Evolutionary conservation across 176 grass and related monocot species (phyloP).

Genomic region (Guadua angustifolia): DNA sequence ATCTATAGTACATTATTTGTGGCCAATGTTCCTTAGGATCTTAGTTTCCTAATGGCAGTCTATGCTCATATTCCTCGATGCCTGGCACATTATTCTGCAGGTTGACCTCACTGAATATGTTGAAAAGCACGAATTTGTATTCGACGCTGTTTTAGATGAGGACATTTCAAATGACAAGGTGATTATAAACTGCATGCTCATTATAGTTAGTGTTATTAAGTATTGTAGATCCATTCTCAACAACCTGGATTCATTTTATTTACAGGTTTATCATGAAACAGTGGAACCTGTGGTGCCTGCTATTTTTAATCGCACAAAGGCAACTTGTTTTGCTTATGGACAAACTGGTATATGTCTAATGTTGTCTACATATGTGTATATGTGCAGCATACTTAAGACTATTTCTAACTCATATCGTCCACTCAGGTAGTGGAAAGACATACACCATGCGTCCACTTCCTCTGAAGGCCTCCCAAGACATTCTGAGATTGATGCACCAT

Average conservation of each 20-base stretch:
- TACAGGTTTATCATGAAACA: slow-evolving; percentile 92
- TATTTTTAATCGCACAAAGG: slow-evolving; percentile 95
- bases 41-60: slow-evolving; percentile 18
- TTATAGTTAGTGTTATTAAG: slow-evolving; percentile 31
- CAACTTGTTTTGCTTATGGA: slow-evolving; percentile 99
- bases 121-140: slow-evolving; percentile 95
- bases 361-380: slow-evolving; percentile 30
- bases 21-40: neutral
- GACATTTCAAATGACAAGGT: slow-evolving; percentile 98
- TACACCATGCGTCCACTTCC: slow-evolving; percentile 97
- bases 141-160: slow-evolving; percentile 98
- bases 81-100: slow-evolving; percentile 46
- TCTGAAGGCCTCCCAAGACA: slow-evolving; percentile 96
- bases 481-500: slow-evolving; percentile 93
- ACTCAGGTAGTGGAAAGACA: slow-evolving; percentile 95
- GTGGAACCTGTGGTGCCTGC: slow-evolving; percentile 95
- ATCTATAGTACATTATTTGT: slow-evolving; percentile 25
- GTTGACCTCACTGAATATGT: slow-evolving; percentile 98
- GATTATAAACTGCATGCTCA: slow-evolving; percentile 3
- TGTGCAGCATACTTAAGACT: slow-evolving; percentile 11
- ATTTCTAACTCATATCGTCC: slow-evolving; percentile 40
- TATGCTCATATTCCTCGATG: slow-evolving; percentile 24
- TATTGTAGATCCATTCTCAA: slow-evolving; percentile 23
- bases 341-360: slow-evolving; percentile 75
- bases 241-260: slow-evolving; percentile 30